A percentile compares a stretch with the other conserved stretches of the same genome.
phyloP scores from a whole-genome alignment of 2,329 filamentous ascomycete species.

The Stagonosporopsis vannaccii region DNA sequence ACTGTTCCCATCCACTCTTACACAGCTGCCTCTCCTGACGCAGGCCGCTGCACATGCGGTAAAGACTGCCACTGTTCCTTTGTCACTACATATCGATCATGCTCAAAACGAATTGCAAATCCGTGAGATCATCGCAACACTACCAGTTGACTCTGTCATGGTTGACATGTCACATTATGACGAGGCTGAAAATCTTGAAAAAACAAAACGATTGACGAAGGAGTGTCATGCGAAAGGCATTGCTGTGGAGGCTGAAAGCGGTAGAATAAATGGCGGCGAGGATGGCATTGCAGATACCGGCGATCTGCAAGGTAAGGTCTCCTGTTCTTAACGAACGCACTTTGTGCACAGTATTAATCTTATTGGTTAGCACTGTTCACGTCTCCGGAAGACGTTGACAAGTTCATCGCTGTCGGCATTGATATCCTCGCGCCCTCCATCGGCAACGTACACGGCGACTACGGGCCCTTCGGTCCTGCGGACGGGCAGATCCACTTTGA shows the following conservation, averaged over 20 bases:
- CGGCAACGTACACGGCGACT: constrained; percentile 78
- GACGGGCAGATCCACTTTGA: constrained; percentile 44
- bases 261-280: constrained; percentile 74
- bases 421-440: constrained; percentile 77
- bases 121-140: constrained; percentile 53
- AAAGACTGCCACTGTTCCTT: constrained; percentile 51
- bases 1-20: constrained; percentile 67
- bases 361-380: constrained; percentile 60
- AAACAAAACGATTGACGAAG: constrained; percentile 66
- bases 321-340: not conserved
- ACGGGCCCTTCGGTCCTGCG: constrained; percentile 65
- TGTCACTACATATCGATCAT: constrained; percentile 58
- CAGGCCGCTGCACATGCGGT: constrained; percentile 54
- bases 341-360: not conserved
- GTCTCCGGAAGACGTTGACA: constrained; percentile 70
- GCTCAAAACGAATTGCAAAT: constrained; percentile 55
- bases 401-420: constrained; percentile 74
- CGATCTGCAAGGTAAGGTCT: constrained; percentile 60
- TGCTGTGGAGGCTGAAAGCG: constrained; percentile 73
- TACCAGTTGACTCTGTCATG: constrained; percentile 75
- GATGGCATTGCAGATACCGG: constrained; percentile 75
- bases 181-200: constrained; percentile 72
- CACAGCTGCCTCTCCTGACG: constrained; percentile 64
- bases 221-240: constrained; percentile 71
- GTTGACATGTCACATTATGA: constrained; percentile 78